These are phyloP conservation scores for Xylaria polymorpha DNA, from an alignment of 2,329 filamentous ascomycete species.

Conservation along the genomic window DNA sequence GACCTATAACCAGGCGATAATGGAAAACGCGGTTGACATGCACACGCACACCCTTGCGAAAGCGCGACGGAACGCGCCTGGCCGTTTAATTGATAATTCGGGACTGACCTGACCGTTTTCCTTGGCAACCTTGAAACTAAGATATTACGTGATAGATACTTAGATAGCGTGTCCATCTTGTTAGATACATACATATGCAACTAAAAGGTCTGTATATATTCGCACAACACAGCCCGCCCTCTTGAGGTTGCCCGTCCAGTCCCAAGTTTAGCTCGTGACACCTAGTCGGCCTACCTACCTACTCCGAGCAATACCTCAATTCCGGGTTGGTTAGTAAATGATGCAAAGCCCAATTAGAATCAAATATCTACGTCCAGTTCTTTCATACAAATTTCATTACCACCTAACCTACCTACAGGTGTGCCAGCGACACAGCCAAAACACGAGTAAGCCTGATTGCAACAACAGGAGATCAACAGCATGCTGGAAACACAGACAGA, in stretches of 20 bases:
- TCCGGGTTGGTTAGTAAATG: no score
- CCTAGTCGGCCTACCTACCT: no score
- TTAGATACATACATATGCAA: no score
- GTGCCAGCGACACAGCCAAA: background rate
- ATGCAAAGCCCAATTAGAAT: background rate
- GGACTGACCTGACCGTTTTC: no score
- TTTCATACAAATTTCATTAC: background rate
- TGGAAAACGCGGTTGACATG: conserved; percentile 21
- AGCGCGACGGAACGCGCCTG: conserved; percentile 31
- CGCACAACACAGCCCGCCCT: no score
- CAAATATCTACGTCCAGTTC: background rate
- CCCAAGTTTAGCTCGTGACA: no score
- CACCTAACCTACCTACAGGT: background rate
- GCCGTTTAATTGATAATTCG: conserved; percentile 27
- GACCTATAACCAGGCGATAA: background rate
- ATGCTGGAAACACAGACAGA: background rate
- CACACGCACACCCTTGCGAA: conserved; percentile 7
- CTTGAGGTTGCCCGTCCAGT: no score
- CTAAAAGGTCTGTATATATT: no score
- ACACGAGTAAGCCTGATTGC: background rate
- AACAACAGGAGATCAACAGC: background rate
- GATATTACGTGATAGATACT: no score
- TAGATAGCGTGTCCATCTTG: no score
- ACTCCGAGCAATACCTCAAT: no score
- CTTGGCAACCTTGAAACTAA: no score